Conservation (phyloP, 202 grass and related monocot genomes). For the Dendrocalamus latiflorus region DNA sequence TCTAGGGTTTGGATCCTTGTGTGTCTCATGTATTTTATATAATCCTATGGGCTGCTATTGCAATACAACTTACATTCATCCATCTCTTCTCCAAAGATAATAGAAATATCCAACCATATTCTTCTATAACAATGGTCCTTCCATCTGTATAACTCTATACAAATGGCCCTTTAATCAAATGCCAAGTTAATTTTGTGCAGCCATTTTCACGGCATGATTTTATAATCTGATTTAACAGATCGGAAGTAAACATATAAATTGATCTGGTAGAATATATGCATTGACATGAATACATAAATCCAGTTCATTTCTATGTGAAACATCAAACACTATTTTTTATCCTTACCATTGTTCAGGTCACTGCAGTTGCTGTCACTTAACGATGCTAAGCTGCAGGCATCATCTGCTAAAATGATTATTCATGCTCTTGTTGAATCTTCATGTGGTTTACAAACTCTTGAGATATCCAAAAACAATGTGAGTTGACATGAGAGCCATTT, state of each 20-base stretch:
- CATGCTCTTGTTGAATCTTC: conserved; percentile 50
- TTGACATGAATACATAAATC: not conserved
- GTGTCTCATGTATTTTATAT: too few species aligned
- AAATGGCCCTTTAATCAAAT: too few species aligned
- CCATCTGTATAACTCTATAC: too few species aligned
- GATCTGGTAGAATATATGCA: not conserved
- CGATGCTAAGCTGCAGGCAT: conserved; percentile 68
- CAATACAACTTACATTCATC: too few species aligned
- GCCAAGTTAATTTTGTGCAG: not conserved
- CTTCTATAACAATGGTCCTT: too few species aligned
- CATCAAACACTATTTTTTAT: not conserved
- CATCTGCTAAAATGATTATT: conserved; percentile 61
- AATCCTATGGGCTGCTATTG: too few species aligned
- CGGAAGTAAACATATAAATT: not conserved
- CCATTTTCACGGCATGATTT: not conserved
- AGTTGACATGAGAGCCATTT: conserved; percentile 17
- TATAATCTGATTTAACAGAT: not conserved
- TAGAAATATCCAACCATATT: too few species aligned
- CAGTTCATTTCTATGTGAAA: not conserved
- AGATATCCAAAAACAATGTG: conserved; percentile 87
- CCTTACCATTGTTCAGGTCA: conserved; percentile 45
- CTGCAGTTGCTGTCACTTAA: conserved; percentile 64
- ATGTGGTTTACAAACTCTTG: conserved; percentile 39
- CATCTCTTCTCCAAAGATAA: too few species aligned
- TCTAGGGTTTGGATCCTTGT: too few species aligned